Evolutionary conservation across 2,329 filamentous ascomycete genomes (phyloP).

Genomic region (Bipolaris bicolor): DNA sequence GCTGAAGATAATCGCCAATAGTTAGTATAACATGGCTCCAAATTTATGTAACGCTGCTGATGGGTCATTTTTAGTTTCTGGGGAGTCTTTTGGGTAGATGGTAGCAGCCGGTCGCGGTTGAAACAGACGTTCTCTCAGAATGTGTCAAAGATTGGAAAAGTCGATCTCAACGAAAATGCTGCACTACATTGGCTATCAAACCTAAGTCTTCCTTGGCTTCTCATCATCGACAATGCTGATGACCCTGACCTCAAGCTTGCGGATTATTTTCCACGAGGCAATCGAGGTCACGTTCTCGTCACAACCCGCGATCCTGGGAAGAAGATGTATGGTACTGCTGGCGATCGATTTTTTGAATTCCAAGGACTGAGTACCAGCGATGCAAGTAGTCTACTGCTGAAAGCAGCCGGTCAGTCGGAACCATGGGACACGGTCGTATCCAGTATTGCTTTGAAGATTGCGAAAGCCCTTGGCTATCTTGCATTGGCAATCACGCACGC

Average conservation of each 20-base stretch:
- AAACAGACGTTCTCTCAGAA: slow-evolving; percentile 31
- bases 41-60: slow-evolving; percentile 10
- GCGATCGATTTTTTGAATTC: slow-evolving; percentile 25
- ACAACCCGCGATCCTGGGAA: slow-evolving; percentile 36
- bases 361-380: slow-evolving; percentile 24
- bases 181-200: slow-evolving; percentile 29
- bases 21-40: slow-evolving; percentile 21
- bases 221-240: slow-evolving; percentile 42
- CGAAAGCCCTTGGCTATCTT: slow-evolving; percentile 27
- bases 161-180: slow-evolving; percentile 37
- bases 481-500: slow-evolving; percentile 34
- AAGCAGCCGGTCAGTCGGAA: slow-evolving; percentile 18
- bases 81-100: slow-evolving; percentile 50
- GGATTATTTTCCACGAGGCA: slow-evolving; percentile 31
- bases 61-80: slow-evolving; percentile 31
- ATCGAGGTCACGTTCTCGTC: slow-evolving; percentile 34
- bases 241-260: slow-evolving; percentile 25
- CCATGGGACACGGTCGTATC: neutral
- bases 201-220: slow-evolving; percentile 30
- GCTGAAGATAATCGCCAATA: slow-evolving; percentile 43
- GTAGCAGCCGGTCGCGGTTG: slow-evolving; percentile 30
- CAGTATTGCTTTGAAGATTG: neutral
- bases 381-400: slow-evolving; percentile 30
- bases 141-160: slow-evolving; percentile 31
- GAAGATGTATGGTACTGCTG: slow-evolving; percentile 27